These are phyloP conservation scores for Xylariomycetidae sp. DNA, from an alignment of 2,329 filamentous ascomycete species.

Conservation along the genomic window DNA sequence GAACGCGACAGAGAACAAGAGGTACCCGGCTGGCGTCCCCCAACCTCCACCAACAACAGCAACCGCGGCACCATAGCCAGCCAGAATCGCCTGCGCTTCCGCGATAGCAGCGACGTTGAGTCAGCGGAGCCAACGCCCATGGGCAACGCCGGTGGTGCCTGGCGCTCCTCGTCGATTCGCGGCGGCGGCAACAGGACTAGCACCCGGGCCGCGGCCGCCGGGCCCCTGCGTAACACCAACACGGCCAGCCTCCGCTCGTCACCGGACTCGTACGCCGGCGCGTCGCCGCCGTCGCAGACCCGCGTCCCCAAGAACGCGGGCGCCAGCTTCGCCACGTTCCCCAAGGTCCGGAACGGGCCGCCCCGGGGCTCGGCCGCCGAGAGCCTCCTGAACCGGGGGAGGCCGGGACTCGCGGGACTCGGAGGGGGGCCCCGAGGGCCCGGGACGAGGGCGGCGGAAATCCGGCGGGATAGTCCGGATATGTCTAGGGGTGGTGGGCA, in stretches of 20 bases:
- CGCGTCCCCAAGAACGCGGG: slow-evolving; percentile 17
- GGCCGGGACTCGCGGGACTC: too few relatives aligned
- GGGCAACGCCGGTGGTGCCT: background rate
- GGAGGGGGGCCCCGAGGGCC: too few relatives aligned
- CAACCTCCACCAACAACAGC: too few relatives aligned
- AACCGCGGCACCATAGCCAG: slow-evolving; percentile 11
- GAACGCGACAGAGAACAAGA: slow-evolving; percentile 7
- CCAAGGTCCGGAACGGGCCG: slow-evolving; percentile 15
- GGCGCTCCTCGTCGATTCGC: background rate
- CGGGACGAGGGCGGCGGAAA: too few relatives aligned
- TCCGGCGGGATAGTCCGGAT: too few relatives aligned
- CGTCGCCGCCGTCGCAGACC: too few relatives aligned
- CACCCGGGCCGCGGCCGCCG: background rate
- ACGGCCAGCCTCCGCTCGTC: slow-evolving; percentile 12
- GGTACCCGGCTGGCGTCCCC: slow-evolving; percentile 3
- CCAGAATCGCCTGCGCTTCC: slow-evolving; percentile 22
- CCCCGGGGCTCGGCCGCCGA: too few relatives aligned
- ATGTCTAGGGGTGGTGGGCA: too few relatives aligned
- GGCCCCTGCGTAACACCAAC: slow-evolving; percentile 15
- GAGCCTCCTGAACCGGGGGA: too few relatives aligned
- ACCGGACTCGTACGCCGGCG: background rate
- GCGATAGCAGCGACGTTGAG: slow-evolving; percentile 25
- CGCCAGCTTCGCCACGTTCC: slow-evolving; percentile 24
- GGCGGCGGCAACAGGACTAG: too few relatives aligned
- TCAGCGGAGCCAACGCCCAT: slow-evolving; percentile 16